Evolutionary conservation across 2,329 filamentous ascomycete species (phyloP).

Genomic region (Beauveria australis): DNA sequence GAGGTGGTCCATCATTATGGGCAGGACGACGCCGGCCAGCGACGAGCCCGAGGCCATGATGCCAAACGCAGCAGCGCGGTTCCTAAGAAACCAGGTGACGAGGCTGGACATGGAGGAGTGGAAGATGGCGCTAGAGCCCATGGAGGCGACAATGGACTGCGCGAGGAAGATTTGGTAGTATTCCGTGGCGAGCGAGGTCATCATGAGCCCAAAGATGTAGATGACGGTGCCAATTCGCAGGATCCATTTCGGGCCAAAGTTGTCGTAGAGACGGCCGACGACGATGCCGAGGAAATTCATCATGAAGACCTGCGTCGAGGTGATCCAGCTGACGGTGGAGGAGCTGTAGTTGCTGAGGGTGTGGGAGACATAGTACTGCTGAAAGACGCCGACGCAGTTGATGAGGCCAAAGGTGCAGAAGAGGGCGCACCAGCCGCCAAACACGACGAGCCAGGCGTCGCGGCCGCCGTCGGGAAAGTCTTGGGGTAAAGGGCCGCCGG

Average conservation of each 20-base stretch:
- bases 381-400: conserved; percentile 46
- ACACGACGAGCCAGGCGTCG: conserved; percentile 50
- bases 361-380: conserved; percentile 46
- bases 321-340: conserved; percentile 52
- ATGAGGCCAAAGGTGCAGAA: conserved; percentile 38
- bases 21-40: conserved; percentile 47
- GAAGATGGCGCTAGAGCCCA: conserved; percentile 37
- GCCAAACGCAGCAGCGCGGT: conserved; percentile 44
- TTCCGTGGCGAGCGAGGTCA: conserved; percentile 43
- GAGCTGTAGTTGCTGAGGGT: conserved; percentile 39
- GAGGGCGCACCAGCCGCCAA: conserved; percentile 34
- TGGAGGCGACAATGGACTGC: conserved; percentile 31
- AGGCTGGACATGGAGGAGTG: conserved; percentile 33
- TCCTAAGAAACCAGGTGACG: conserved; percentile 44
- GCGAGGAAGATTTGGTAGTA: conserved; percentile 39
- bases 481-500: conserved; percentile 27
- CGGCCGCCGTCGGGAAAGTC: conserved; percentile 53
- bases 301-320: conserved; percentile 42
- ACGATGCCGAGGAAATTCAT: conserved; percentile 41
- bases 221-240: conserved; percentile 44
- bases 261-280: conserved; percentile 56
- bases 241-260: conserved; percentile 52
- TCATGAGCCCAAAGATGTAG: conserved; percentile 58
- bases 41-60: conserved; percentile 46
- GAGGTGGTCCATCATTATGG: conserved; percentile 52